Conservation (phyloP, 495 filamentous ascomycete species). For the Podospora bellae-mahoneyi region DNA sequence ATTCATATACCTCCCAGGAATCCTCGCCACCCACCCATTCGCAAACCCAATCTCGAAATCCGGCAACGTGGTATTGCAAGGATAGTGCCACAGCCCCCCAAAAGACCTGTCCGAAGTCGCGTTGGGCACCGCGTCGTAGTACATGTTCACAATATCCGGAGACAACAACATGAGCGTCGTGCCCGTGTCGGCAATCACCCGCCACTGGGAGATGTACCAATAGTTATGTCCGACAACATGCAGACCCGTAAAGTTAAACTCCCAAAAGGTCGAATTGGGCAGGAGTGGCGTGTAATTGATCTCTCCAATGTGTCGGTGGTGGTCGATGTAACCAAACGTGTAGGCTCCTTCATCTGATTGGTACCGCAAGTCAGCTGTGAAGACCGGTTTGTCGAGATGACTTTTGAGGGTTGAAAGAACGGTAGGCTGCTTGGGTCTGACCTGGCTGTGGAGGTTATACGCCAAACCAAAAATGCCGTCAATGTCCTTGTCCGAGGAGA, state of each 20-base stretch:
- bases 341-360: constrained; percentile 61
- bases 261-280: constrained; percentile 63
- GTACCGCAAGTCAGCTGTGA: constrained; percentile 65
- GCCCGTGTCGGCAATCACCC: constrained; percentile 71
- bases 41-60: constrained; percentile 49
- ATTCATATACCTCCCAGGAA: constrained; percentile 66
- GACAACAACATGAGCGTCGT: constrained; percentile 68
- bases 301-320: constrained; percentile 47
- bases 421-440: constrained; percentile 54
- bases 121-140: constrained; percentile 63
- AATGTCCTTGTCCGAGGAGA: constrained; percentile 27
- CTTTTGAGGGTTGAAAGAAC: constrained; percentile 65
- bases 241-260: constrained; percentile 55
- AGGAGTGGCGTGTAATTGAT: constrained; percentile 61
- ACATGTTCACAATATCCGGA: constrained; percentile 54
- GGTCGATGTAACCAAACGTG: constrained; percentile 73
- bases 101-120: constrained; percentile 53
- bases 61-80: constrained; percentile 54
- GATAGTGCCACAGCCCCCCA: constrained; percentile 59
- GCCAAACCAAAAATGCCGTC: constrained; percentile 42
- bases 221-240: constrained; percentile 51
- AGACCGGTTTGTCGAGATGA: constrained; percentile 48
- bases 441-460: constrained; percentile 33
- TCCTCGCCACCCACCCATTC: constrained; percentile 51
- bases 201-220: constrained; percentile 37